A percentile compares a stretch with the other conserved stretches of the same genome.
phyloP scores from a whole-genome alignment of 2,329 filamentous ascomycete species.

The Xylaria sp. region DNA sequence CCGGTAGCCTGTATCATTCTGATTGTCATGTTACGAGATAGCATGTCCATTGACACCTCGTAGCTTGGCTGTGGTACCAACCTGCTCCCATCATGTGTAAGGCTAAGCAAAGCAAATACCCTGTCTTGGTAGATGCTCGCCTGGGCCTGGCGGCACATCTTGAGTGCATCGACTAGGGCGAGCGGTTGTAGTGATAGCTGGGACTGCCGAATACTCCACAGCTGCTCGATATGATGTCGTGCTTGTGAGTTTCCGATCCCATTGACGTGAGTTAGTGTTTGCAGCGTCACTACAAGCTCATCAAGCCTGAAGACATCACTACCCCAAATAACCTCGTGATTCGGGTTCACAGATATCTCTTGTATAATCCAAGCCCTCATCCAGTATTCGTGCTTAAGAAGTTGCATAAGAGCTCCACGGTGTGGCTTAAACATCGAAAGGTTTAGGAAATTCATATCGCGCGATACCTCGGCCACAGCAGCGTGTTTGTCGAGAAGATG shows the following conservation, averaged over 20 bases:
- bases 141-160: not conserved
- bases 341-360: conserved; percentile 1
- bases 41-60: not conserved
- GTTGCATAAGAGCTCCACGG: not conserved
- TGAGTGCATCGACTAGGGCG: not conserved
- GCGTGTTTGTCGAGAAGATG: not conserved
- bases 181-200: not conserved
- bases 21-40: not conserved
- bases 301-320: not conserved
- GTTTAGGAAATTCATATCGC: not conserved
- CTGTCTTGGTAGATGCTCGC: not conserved
- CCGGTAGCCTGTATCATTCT: conserved; percentile 7
- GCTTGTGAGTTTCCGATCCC: not conserved
- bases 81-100: not conserved
- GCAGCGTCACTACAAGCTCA: not conserved
- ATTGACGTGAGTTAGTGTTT: not conserved
- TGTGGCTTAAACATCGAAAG: not conserved
- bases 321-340: not conserved
- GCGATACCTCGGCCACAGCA: not conserved
- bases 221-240: not conserved
- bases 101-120: conserved; percentile 3
- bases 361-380: conserved; percentile 8
- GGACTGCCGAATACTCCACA: not conserved
- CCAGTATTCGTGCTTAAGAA: not conserved
- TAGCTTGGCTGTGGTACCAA: not conserved